phyloP scores from a whole-genome alignment of 495 filamentous ascomycete species.

The Tuber calosporum region DNA sequence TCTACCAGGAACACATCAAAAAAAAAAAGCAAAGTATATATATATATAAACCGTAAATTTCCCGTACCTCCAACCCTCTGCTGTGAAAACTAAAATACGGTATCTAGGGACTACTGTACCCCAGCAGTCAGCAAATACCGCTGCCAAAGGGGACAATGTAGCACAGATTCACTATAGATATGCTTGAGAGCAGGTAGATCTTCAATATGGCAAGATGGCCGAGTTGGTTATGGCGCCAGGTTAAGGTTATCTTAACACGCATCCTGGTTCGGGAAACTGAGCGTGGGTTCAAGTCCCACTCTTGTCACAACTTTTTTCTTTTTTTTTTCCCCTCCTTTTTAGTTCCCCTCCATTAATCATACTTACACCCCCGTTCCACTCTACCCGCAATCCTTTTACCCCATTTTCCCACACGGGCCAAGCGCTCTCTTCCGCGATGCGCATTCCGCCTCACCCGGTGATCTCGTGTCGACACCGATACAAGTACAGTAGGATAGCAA shows the following conservation, averaged over 20 bases:
- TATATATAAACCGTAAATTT: not conserved
- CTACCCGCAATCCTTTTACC: not conserved
- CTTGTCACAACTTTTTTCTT: constrained; percentile 26
- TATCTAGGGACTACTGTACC: too few relatives aligned
- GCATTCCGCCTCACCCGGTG: not conserved
- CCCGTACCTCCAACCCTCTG: not conserved
- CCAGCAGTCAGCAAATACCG: not conserved
- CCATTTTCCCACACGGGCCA: not conserved
- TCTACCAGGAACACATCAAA: not conserved
- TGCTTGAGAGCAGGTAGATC: not conserved
- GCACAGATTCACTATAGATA: not conserved
- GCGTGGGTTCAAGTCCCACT: constrained; percentile 39
- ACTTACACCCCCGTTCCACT: not conserved
- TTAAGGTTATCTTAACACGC: constrained; percentile 27
- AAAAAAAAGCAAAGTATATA: too few relatives aligned
- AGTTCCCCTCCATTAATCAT: not conserved
- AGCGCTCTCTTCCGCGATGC: not conserved
- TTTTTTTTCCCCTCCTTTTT: not conserved
- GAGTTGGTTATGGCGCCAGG: constrained; percentile 37
- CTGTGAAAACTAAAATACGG: too few relatives aligned
- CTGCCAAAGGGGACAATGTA: not conserved
- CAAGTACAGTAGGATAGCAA: too few relatives aligned
- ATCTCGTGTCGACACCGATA: not conserved
- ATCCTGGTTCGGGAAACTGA: constrained; percentile 37
- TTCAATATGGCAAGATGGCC: constrained; percentile 22